These are phyloP conservation scores for Backusella westeae DNA, from an alignment of 192 early-diverging fungal genomes.

Conservation along the genomic window DNA sequence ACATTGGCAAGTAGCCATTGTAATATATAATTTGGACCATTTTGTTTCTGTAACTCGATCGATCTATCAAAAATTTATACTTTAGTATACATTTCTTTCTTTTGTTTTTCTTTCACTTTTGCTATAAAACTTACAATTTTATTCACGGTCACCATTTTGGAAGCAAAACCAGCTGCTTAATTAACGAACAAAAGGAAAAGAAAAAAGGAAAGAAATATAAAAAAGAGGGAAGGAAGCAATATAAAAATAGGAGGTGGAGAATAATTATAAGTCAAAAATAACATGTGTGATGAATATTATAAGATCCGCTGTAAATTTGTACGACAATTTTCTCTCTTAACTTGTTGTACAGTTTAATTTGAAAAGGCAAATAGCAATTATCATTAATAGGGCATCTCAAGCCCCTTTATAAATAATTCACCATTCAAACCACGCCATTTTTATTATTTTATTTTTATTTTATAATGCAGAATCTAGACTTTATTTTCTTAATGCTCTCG, in stretches of 20 bases:
- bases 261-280: slow-evolving; percentile 4
- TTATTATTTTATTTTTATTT: background rate
- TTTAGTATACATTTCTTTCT: background rate
- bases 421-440: background rate
- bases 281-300: background rate
- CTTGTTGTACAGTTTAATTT: slow-evolving; percentile 1
- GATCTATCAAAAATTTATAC: slow-evolving; percentile 7
- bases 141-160: slow-evolving; percentile 8
- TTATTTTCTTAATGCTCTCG: background rate
- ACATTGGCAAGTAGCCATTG: slow-evolving; percentile 28
- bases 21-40: slow-evolving; percentile 38
- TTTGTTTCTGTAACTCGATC: slow-evolving; percentile 34
- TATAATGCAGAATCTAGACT: slow-evolving; percentile 6
- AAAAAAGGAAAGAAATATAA: slow-evolving; percentile 2
- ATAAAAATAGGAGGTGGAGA: slow-evolving; percentile 13
- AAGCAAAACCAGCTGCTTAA: slow-evolving; percentile 25
- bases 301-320: slow-evolving; percentile 6
- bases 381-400: background rate
- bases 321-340: background rate
- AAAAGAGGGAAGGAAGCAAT: slow-evolving; percentile 6
- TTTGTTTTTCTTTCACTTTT: background rate
- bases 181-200: background rate
- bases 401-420: background rate
- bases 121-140: slow-evolving; percentile 18
- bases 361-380: slow-evolving; percentile 8